A percentile compares a stretch with the other conserved stretches of the same genome.
Evolutionary conservation across 108 stramenopile species (phyloP).

Genomic region (Stephanodiscus minutulus): DNA sequence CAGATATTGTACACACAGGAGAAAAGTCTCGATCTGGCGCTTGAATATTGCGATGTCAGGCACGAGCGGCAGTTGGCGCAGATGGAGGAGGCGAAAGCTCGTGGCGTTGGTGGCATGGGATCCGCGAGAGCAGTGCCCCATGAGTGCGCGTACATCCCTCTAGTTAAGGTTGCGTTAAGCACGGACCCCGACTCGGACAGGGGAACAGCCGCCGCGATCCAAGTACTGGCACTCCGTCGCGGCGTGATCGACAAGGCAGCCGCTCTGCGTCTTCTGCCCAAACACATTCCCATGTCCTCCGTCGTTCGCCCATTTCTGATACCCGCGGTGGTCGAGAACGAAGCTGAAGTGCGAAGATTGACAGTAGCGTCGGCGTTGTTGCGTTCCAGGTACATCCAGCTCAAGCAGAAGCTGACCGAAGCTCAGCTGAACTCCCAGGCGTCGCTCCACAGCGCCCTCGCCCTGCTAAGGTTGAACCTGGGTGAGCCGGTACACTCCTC

Average conservation of each 20-base stretch:
- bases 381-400: conserved; percentile 65
- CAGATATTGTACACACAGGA: conserved; percentile 79
- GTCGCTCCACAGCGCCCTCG: conserved; percentile 70
- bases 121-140: background rate
- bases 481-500: conserved; percentile 79
- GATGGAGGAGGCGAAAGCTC: conserved; percentile 51
- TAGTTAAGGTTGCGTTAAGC: conserved; percentile 81
- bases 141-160: conserved; percentile 82
- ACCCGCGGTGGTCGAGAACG: conserved; percentile 84
- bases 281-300: conserved; percentile 77
- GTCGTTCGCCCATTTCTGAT: conserved; percentile 82
- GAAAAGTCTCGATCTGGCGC: conserved; percentile 76
- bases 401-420: conserved; percentile 78
- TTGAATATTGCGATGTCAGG: conserved; percentile 86
- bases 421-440: conserved; percentile 84
- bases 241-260: conserved; percentile 79
- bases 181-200: conserved; percentile 65
- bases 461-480: conserved; percentile 63
- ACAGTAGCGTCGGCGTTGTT: conserved; percentile 76
- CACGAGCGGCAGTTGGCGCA: conserved; percentile 59
- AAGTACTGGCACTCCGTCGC: conserved; percentile 78
- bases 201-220: conserved; percentile 77
- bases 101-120: conserved; percentile 10
- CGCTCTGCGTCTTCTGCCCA: conserved; percentile 77
- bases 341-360: conserved; percentile 82